phyloP scores from a whole-genome alignment of 2,329 filamentous ascomycete genomes.

The Aspergillus tubingensis region DNA sequence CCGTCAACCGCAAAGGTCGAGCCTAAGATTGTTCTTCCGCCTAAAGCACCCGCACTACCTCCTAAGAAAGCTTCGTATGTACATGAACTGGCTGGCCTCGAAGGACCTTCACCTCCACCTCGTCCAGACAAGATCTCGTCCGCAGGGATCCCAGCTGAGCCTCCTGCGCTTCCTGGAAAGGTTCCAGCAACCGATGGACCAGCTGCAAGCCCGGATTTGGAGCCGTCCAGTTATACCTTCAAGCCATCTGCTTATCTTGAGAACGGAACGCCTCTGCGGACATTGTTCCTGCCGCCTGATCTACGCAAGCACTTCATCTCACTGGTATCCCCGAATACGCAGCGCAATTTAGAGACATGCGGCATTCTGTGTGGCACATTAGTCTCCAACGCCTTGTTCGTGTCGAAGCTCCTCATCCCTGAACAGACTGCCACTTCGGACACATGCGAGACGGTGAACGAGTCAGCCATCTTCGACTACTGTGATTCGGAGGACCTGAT shows the following conservation, averaged over 20 bases:
- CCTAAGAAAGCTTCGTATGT: slow-evolving; percentile 36
- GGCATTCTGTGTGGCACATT: slow-evolving; percentile 89
- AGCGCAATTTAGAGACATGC: slow-evolving; percentile 84
- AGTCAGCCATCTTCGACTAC: slow-evolving; percentile 81
- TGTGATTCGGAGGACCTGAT: slow-evolving; percentile 81
- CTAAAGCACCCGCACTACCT: slow-evolving; percentile 40
- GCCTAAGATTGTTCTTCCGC: slow-evolving; percentile 18
- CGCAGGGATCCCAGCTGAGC: slow-evolving; percentile 15
- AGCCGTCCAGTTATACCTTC: slow-evolving; percentile 69
- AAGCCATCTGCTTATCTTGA: slow-evolving; percentile 85
- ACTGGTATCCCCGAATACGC: slow-evolving; percentile 75
- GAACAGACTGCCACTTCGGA: slow-evolving; percentile 88
- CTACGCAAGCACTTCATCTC: slow-evolving; percentile 74
- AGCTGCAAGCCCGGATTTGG: slow-evolving; percentile 29
- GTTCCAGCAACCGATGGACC: slow-evolving; percentile 16
- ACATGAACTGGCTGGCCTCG: slow-evolving; percentile 17
- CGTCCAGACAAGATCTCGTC: slow-evolving; percentile 30
- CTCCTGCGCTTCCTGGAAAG: slow-evolving; percentile 31
- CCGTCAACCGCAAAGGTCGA: slow-evolving; percentile 22
- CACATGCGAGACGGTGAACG: slow-evolving; percentile 92
- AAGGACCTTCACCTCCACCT: slow-evolving; percentile 26
- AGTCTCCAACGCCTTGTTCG: slow-evolving; percentile 90
- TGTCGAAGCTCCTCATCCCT: slow-evolving; percentile 84
- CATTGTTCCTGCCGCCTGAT: slow-evolving; percentile 78
- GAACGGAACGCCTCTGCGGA: slow-evolving; percentile 80